Conservation (phyloP, 305 asterid genomes). For the Salvia sclarea region DNA sequence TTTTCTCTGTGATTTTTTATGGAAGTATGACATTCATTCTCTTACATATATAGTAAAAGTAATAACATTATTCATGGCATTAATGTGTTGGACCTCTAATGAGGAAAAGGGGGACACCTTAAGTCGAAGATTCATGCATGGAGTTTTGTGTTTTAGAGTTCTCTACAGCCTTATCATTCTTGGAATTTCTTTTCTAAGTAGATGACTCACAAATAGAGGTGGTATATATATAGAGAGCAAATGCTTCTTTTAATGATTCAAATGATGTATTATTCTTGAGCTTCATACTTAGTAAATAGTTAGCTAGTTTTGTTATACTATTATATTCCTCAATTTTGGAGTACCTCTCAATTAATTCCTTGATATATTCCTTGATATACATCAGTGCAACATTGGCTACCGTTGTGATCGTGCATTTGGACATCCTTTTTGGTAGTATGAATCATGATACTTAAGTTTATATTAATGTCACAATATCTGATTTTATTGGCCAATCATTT, state of each 20-base stretch:
- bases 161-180: background rate
- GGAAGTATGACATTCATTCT: background rate
- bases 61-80: background rate
- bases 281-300: background rate
- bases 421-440: slow-evolving; percentile 70
- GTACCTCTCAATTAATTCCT: background rate
- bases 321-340: background rate
- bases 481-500: slow-evolving; percentile 50
- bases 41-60: too few species aligned
- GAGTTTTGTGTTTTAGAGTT: background rate
- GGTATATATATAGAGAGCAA: background rate
- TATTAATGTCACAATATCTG: slow-evolving; percentile 28
- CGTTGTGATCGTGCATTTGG: slow-evolving; percentile 49
- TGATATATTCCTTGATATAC: slow-evolving; percentile 9
- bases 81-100: background rate
- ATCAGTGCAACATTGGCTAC: slow-evolving; percentile 76
- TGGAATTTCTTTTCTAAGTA: background rate
- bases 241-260: background rate
- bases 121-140: background rate
- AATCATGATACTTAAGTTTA: slow-evolving; percentile 60
- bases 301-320: background rate
- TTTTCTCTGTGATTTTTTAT: background rate
- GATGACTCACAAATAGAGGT: background rate
- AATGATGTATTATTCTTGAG: background rate
- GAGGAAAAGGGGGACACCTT: background rate